These are phyloP conservation scores for Rhodotorula babjevae DNA, from an alignment of 768 basidiomycete species.

Conservation along the genomic window DNA sequence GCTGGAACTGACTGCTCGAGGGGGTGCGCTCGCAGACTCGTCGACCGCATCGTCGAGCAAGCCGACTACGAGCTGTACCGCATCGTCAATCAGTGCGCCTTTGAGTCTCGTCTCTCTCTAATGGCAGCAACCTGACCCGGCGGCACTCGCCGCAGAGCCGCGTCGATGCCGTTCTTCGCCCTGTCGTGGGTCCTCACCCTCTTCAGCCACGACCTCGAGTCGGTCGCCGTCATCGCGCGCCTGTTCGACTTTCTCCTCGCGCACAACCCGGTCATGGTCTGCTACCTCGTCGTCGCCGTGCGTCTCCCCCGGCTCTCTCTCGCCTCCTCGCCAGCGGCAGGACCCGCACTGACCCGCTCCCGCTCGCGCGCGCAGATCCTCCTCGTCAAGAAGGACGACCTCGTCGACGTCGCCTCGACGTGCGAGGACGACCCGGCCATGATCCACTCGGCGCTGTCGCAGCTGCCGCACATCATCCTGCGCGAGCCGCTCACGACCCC, in stretches of 20 bases:
- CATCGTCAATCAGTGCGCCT: slow-evolving; percentile 45
- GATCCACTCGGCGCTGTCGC: slow-evolving; percentile 48
- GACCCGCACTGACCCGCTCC: too few relatives aligned
- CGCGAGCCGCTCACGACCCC: too few relatives aligned
- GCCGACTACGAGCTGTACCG: slow-evolving; percentile 47
- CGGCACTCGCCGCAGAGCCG: slow-evolving; percentile 37
- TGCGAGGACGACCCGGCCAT: slow-evolving; percentile 47
- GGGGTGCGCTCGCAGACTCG: slow-evolving; percentile 39
- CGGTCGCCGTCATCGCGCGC: slow-evolving; percentile 46
- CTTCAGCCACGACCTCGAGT: slow-evolving; percentile 51
- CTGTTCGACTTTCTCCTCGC: slow-evolving; percentile 52
- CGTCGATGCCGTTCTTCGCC: slow-evolving; percentile 51
- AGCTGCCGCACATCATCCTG: slow-evolving; percentile 33
- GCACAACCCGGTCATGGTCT: slow-evolving; percentile 49
- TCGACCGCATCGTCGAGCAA: slow-evolving; percentile 47
- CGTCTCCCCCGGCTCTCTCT: slow-evolving; percentile 31
- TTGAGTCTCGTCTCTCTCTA: background rate
- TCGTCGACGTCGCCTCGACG: slow-evolving; percentile 40
- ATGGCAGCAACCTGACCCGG: background rate
- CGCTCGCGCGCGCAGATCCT: slow-evolving; percentile 45
- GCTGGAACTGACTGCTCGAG: background rate
- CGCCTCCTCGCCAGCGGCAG: background rate
- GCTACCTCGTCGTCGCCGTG: slow-evolving; percentile 50
- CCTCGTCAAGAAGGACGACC: slow-evolving; percentile 46
- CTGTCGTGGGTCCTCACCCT: slow-evolving; percentile 51